Base-by-base conservation (phyloP, 352 stramenopile species). In the Phytophthora cryptogea region DNA sequence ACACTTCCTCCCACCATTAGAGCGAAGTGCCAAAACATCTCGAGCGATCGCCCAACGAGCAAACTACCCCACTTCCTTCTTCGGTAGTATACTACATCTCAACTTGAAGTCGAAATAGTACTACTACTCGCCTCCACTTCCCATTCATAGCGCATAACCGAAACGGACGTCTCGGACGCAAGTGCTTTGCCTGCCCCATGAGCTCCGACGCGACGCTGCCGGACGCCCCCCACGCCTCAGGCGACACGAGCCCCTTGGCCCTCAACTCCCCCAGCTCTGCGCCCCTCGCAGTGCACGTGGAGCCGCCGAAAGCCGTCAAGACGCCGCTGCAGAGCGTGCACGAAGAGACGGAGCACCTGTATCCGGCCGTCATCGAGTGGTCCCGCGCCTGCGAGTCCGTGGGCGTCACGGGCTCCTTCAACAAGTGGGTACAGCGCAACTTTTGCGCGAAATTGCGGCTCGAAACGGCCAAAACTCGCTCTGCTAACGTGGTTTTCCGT, bases 371-470 rank as follows among this genome's bases (percentile, higher is more conserved):
- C 33, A 73, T 91, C 33, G 78, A 88, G 55, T 91, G 80, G 80
- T 59, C 67, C 32, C 78, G 83, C 40, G 63, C 64, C 2, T 86
- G 76, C 44, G 54, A 70, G 41, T 75, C 76, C 8, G 75, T 94
- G 26, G 76, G 72, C 28, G 83, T 94, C 68, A 89, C 85, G 0
- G 85, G 85, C 40, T 86, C 76, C 28, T 94, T 94, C 57, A 94
- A 92, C 70, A 90, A 88, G 84, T 94, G 55, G 45, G 39, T 44
- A 5, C 33, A 16, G n/a, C 9, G 5, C 11, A 39, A 39, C 33
- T 39, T 4, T 16, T 14, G 0, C 5, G 0, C 26, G 8, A 28
- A 32, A 27, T 13, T 14, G 16, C 28, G 23, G 14, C 14, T 54
- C 33, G 28, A 52, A 61, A 59, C 30, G 11, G 32, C 14, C 9